phyloP scores from a whole-genome alignment of 345 rosid genomes.

The Citrus reticulata region DNA sequence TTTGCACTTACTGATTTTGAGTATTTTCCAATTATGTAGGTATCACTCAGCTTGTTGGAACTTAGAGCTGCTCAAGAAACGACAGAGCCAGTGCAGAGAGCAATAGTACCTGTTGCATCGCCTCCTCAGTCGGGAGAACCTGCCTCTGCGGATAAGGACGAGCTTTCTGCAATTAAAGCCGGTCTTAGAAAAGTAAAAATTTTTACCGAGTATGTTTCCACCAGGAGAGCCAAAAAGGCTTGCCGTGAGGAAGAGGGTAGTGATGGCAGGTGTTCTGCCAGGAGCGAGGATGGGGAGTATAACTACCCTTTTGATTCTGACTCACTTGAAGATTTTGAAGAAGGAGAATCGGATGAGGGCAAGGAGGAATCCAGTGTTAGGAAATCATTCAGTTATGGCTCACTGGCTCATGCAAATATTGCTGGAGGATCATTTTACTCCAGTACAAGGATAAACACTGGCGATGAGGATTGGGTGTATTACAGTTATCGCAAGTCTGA shows the following conservation, averaged over 20 bases:
- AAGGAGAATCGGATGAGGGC: conserved; percentile 73
- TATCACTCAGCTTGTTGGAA: conserved; percentile 70
- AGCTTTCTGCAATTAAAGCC: conserved; percentile 79
- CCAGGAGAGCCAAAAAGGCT: conserved; percentile 57
- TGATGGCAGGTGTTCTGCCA: conserved; percentile 60
- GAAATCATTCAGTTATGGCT: conserved; percentile 80
- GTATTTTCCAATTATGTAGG: conserved; percentile 33
- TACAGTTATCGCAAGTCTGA: conserved; percentile 73
- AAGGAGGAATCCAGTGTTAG: conserved; percentile 42
- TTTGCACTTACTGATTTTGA: conserved; percentile 2
- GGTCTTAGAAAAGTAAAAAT: conserved; percentile 85
- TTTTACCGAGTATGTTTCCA: conserved; percentile 68
- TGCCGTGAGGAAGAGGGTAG: conserved; percentile 65
- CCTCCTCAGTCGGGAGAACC: conserved; percentile 52
- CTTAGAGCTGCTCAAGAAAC: conserved; percentile 62
- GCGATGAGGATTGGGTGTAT: conserved; percentile 77
- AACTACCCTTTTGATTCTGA: conserved; percentile 79
- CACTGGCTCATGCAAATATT: conserved; percentile 73
- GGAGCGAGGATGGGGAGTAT: conserved; percentile 74
- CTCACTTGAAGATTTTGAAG: conserved; percentile 76
- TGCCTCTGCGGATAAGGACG: conserved; percentile 51
- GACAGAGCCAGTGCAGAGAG: conserved; percentile 44
- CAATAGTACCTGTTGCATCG: conserved; percentile 50
- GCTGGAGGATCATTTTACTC: conserved; percentile 70
- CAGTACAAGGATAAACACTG: conserved; percentile 36